Base-by-base conservation (phyloP, 164 flowering plant genomes). In the Aristolochia fimbriata region DNA sequence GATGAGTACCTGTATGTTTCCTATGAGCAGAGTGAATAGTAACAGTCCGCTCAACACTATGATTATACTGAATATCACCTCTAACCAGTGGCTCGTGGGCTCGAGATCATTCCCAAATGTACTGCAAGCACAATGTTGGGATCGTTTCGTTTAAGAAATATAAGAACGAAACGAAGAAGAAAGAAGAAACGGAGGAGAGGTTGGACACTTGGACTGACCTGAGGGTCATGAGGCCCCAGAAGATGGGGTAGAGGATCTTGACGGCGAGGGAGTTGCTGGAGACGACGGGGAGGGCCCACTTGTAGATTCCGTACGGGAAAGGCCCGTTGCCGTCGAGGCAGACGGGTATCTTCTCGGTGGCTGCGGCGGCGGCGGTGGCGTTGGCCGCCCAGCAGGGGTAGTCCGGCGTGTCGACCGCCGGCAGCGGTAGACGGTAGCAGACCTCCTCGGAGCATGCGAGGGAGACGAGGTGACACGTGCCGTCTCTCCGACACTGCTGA, bases 191-290 rank as follows among this genome's bases (percentile, higher is more conserved):
- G n/a, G n/a, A n/a, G n/a, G n/a, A n/a, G n/a, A n/a, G n/a, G n/a
- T n/a, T n/a, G n/a, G n/a, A n/a, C n/a, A n/a, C n/a, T n/a, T n/a
- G n/a, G n/a, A n/a, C 0, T 51, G 70, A 90, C 98, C 98, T 93
- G 54, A 93, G 92, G 19, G 88, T 85, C 89, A 88, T 81, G 25
- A 93, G 65, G 45, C 99, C 99, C 99, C 99, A 93, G 57, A 85
- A 90, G 9, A 93, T 87, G 47, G 99, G 97, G 69, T 93, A 93
- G 51, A 87, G 86, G 67, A 88, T 79, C 77, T 90, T 93, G 20
- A 93, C 88, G 24, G 80, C 76, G 6, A 84, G 20, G 17, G 97
- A 91, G 54, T 85, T 78, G 82, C 97, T 90, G 15, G 99, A 87
- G 62, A 93, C 73, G 46, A 90, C 95, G 0, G 96, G 97, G 52